Conservation (phyloP, 1,284 basidiomycete genomes). For the Cryptococcus floricola region DNA sequence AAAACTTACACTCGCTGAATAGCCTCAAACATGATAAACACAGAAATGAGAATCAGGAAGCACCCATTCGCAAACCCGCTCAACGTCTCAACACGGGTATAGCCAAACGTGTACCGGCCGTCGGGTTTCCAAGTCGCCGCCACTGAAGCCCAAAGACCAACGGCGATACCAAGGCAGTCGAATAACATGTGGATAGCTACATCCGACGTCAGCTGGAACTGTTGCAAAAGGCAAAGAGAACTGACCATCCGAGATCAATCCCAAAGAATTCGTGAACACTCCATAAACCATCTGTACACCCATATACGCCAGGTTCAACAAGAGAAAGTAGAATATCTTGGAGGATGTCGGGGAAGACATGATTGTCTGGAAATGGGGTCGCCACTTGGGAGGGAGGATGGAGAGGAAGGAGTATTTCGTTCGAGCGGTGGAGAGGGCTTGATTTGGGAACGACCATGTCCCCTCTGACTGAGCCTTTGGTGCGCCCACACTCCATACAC, state of each 20-base stretch:
- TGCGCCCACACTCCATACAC: slow-evolving; percentile 1
- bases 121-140: slow-evolving; percentile 98
- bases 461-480: background rate
- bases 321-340: slow-evolving; percentile 94
- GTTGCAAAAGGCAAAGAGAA: background rate
- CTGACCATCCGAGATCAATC: slow-evolving; percentile 93
- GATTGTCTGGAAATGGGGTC: slow-evolving; percentile 80
- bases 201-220: slow-evolving; percentile 8
- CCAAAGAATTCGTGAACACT: slow-evolving; percentile 95
- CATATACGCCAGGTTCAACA: slow-evolving; percentile 96
- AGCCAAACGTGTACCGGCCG: slow-evolving; percentile 92
- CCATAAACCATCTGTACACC: slow-evolving; percentile 91
- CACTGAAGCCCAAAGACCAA: slow-evolving; percentile 92
- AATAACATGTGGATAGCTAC: slow-evolving; percentile 99
- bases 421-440: slow-evolving; percentile 14
- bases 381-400: slow-evolving; percentile 41
- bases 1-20: slow-evolving; percentile 79
- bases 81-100: slow-evolving; percentile 95
- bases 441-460: slow-evolving; percentile 14
- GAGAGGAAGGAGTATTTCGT: slow-evolving; percentile 23
- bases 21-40: slow-evolving; percentile 98
- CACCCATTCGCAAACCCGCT: slow-evolving; percentile 95
- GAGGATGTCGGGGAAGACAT: slow-evolving; percentile 85
- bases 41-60: slow-evolving; percentile 91
- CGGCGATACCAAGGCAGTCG: slow-evolving; percentile 94